Base-by-base conservation (phyloP, 1,284 basidiomycete species). In the Mycosarcoma maydis region DNA sequence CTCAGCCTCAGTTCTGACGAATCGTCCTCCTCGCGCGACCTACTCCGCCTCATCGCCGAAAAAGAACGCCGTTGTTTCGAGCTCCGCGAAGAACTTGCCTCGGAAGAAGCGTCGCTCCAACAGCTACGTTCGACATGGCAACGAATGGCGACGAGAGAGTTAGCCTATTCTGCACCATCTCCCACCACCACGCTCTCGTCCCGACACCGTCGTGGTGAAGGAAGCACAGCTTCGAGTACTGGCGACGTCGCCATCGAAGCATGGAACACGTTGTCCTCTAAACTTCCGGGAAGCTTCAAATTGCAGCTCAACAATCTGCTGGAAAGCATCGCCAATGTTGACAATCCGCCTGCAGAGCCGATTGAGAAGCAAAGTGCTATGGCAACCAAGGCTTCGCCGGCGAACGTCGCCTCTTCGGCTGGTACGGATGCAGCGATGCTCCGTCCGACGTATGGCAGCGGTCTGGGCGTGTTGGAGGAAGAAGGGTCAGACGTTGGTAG, bases 31-130 rank as follows among this genome's bases (percentile, higher is more conserved):
- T 40, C 52, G 6, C 33, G 39, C 22, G 77, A 81, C 29, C 52
- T 82, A 6, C 53, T 82, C 9, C 75, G 66, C 34, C 69, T 75
- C 30, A 82, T 82, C 16, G 81, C 81, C 14, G 80, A 78, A 57
- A 81, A 82, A 56, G 81, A 82, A 61, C 62, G 80, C 13, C 76
- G 76, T 23, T 80, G 80, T 27, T 64, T 82, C 43, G 81, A 82
- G 27, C 53, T 82, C 17, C 64, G 81, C 37, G 81, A 82, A 60
- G 56, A 70, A 51, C 60, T 70, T 27, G 8, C 49, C 20, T 10
- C 36, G 7, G 44, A 55, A 38, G 67, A 70, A 46, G 23, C 29
- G 0, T 13, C 43, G 9, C 57, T 70, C 3, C 34, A 56, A 16
- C 41, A 43, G 2, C 67, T 70, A 0, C 67, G 57, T 2, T 9